These are phyloP conservation scores for Salix exigua DNA, from an alignment of 345 rosid genomes.

Conservation along the genomic window DNA sequence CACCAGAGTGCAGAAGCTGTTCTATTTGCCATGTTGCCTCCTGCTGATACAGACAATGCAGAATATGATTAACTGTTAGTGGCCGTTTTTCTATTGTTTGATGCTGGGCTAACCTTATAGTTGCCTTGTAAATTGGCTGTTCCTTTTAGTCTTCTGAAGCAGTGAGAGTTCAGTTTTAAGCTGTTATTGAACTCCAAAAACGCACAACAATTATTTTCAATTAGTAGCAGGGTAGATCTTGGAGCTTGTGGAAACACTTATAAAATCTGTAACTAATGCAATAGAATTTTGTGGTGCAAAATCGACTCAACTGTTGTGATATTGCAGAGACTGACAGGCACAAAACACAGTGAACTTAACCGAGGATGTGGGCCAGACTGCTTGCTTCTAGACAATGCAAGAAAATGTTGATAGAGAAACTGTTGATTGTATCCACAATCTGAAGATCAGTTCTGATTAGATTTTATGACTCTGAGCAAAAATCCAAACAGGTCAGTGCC, in stretches of 20 bases:
- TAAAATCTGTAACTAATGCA: background rate
- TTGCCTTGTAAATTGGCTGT: background rate
- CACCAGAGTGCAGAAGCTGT: background rate
- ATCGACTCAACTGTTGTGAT: background rate
- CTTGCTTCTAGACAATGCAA: conserved; percentile 56
- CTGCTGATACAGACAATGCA: background rate
- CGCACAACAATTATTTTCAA: background rate
- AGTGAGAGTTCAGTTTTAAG: background rate
- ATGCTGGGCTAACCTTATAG: background rate
- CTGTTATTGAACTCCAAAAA: background rate
- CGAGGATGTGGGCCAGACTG: conserved; percentile 97
- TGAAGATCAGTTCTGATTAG: conserved; percentile 38
- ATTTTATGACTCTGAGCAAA: conserved; percentile 4
- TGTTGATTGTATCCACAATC: conserved; percentile 38
- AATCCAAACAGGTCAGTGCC: conserved; percentile 16
- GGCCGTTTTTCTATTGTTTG: background rate
- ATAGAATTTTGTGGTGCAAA: background rate
- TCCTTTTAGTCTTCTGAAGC: background rate
- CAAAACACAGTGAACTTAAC: conserved; percentile 76
- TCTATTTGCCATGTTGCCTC: background rate
- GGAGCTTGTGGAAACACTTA: background rate
- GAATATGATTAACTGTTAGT: background rate
- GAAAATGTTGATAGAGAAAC: conserved; percentile 31
- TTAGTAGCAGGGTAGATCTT: background rate
- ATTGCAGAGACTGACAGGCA: conserved; percentile 66